Conservation (phyloP, 768 basidiomycete genomes). For the Lactarius sanguifluus region DNA sequence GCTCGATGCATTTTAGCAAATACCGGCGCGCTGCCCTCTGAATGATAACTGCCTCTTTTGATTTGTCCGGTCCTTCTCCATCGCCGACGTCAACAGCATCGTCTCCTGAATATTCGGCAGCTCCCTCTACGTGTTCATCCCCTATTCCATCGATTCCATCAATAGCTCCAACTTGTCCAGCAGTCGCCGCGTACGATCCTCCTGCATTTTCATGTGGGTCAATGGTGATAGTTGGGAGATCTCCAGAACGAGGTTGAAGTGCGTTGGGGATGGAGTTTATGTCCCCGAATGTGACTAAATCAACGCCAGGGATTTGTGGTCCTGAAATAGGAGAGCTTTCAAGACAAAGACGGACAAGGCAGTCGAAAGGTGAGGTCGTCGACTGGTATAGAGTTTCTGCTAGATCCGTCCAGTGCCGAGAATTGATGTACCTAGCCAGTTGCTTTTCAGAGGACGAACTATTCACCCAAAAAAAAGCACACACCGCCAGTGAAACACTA, state of each 20-base stretch:
- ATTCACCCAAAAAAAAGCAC: background rate
- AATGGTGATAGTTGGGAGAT: background rate
- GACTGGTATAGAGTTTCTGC: constrained; percentile 14
- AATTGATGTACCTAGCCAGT: constrained; percentile 11
- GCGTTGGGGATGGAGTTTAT: constrained; percentile 1
- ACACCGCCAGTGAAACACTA: constrained; percentile 10
- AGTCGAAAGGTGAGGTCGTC: constrained; percentile 8
- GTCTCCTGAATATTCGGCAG: constrained; percentile 8
- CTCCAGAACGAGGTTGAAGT: background rate
- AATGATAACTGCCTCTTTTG: constrained; percentile 1
- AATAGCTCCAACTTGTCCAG: background rate
- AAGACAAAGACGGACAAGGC: constrained; percentile 9
- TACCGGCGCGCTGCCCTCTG: constrained; percentile 16
- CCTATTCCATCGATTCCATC: background rate
- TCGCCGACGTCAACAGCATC: background rate
- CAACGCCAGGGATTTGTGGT: background rate
- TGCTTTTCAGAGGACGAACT: background rate
- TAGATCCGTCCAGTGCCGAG: constrained; percentile 1
- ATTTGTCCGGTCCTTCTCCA: constrained; percentile 14
- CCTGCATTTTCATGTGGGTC: background rate
- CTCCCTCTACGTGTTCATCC: background rate
- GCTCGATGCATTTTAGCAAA: background rate
- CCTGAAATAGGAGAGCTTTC: background rate
- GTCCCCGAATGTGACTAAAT: background rate
- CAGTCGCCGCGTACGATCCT: background rate